Percentiles rank a stretch among this genome's conserved stretches.
These are phyloP conservation scores for Calvatia gigantea DNA, from an alignment of 768 basidiomycete genomes.

Conservation along the genomic window DNA sequence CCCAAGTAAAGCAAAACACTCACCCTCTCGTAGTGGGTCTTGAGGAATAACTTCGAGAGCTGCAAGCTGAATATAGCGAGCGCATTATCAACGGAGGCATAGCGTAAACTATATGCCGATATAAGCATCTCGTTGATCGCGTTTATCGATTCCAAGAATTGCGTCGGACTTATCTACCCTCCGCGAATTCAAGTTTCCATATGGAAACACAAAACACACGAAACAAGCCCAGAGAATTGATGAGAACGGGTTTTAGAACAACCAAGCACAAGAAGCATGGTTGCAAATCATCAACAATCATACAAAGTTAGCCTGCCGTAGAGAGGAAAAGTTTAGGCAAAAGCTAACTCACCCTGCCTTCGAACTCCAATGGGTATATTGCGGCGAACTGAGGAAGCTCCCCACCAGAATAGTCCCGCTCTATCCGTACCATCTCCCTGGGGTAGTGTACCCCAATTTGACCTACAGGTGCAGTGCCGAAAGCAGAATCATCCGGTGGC, in stretches of 20 bases:
- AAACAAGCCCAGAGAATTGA: neutral
- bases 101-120: constrained; percentile 75
- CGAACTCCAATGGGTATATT: constrained; percentile 87
- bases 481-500: constrained; percentile 73
- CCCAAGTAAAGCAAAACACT: constrained; percentile 8
- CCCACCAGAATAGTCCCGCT: constrained; percentile 89
- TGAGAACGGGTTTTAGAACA: neutral
- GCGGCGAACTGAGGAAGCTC: constrained; percentile 90
- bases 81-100: constrained; percentile 74
- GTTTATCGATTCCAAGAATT: constrained; percentile 89
- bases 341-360: constrained; percentile 70
- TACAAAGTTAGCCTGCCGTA: constrained; percentile 2
- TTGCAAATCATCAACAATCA: neutral
- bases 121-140: constrained; percentile 86
- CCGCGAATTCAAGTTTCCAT: neutral
- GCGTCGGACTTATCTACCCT: constrained; percentile 82
- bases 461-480: constrained; percentile 76
- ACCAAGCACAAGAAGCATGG: neutral
- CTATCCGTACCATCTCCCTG: constrained; percentile 86
- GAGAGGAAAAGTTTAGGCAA: neutral
- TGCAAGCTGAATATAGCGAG: constrained; percentile 80
- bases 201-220: neutral
- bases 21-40: constrained; percentile 83
- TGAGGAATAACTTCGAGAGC: constrained; percentile 62
- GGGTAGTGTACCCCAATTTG: constrained; percentile 88